These are phyloP conservation scores for Fomitopsis pinicola DNA, from an alignment of 1,284 basidiomycete genomes.

Conservation along the genomic window DNA sequence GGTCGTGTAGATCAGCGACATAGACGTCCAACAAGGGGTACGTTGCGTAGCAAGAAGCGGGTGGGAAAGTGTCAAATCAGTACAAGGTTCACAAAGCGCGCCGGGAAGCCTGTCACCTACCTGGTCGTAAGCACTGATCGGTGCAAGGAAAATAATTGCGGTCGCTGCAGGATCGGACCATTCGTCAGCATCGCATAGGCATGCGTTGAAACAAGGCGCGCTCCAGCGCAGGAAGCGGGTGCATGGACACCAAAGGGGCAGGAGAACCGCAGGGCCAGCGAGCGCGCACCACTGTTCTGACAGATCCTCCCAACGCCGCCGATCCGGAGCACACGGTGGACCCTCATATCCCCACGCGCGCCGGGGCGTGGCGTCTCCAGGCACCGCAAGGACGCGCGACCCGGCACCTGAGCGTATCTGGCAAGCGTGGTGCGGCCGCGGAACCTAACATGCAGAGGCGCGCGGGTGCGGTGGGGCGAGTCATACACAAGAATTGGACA, in stretches of 20 bases:
- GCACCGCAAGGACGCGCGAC: not conserved
- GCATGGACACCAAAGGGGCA: not conserved
- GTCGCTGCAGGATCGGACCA: conserved; percentile 41
- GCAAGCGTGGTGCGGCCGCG: not conserved
- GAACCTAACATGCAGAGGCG: not conserved
- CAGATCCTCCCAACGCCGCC: not conserved
- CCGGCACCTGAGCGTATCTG: not conserved
- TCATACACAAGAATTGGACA: conserved; percentile 11
- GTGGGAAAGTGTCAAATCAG: not conserved
- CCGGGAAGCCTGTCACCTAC: conserved; percentile 29
- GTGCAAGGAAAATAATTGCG: conserved; percentile 73
- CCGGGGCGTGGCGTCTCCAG: not conserved
- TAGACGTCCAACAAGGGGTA: not conserved
- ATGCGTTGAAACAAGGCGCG: not conserved
- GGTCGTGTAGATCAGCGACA: not conserved
- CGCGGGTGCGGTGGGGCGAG: not conserved
- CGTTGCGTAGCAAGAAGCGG: not conserved
- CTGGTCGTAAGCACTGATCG: conserved; percentile 81
- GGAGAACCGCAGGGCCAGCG: not conserved
- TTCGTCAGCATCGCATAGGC: not conserved
- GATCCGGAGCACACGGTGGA: not conserved
- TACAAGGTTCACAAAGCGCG: not conserved
- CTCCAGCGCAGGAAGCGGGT: too few species aligned
- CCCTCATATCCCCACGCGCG: not conserved
- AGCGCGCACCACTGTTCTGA: not conserved